These are phyloP conservation scores for Ceratobasidium sp. DNA, from an alignment of 1,284 basidiomycete genomes.

Conservation along the genomic window DNA sequence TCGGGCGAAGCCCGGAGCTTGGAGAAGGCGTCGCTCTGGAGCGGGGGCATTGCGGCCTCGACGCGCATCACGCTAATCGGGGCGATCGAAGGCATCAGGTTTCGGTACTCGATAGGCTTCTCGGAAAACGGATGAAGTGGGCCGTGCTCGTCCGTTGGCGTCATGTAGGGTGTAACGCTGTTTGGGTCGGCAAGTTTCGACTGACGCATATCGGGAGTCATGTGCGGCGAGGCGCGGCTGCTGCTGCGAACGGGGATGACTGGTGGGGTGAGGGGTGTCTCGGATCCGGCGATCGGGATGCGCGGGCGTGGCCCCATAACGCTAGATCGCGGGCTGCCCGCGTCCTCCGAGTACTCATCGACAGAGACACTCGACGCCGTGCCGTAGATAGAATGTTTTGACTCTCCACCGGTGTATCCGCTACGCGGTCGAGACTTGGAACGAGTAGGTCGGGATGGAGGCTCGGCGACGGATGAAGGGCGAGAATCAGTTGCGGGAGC, in stretches of 20 bases:
- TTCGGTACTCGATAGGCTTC: conserved; percentile 38
- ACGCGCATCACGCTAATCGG: conserved; percentile 43
- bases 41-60: conserved; percentile 2
- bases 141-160: conserved; percentile 31
- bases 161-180: conserved; percentile 29
- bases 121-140: conserved; percentile 42
- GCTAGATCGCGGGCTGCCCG: conserved; percentile 11
- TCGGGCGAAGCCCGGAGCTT: conserved; percentile 3
- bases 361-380: conserved; percentile 27
- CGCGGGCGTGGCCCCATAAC: conserved; percentile 24
- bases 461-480: conserved; percentile 1
- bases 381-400: conserved; percentile 33
- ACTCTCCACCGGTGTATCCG: conserved; percentile 19
- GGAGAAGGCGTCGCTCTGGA: background rate
- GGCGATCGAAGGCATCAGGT: conserved; percentile 17
- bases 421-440: conserved; percentile 39
- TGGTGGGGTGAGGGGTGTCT: conserved; percentile 3
- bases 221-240: conserved; percentile 2
- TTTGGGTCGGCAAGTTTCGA: conserved; percentile 1
- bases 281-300: conserved; percentile 7
- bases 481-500: background rate
- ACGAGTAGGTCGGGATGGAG: background rate
- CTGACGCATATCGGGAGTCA: conserved; percentile 28
- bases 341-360: conserved; percentile 7
- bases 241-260: background rate